Percentiles rank a stretch among this genome's conserved stretches.
These are phyloP conservation scores for Bruguiera gymnorhiza DNA, from an alignment of 345 rosid species.

Conservation along the genomic window DNA sequence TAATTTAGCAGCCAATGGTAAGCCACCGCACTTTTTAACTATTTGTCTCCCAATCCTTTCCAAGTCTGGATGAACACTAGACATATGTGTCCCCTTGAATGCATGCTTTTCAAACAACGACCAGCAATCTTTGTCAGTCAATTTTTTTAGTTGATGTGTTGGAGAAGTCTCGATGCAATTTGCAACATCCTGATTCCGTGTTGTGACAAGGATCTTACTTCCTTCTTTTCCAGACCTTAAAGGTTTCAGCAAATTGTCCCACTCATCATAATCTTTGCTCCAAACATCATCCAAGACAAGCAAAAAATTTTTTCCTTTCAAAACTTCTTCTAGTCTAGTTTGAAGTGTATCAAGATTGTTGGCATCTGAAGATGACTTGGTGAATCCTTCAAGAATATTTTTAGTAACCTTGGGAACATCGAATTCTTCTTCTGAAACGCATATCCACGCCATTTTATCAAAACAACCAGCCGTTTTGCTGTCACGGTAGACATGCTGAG, in stretches of 20 bases:
- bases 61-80: neutral
- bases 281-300: conserved; percentile 13
- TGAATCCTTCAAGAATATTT: neutral
- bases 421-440: neutral
- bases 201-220: neutral
- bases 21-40: neutral
- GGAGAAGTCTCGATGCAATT: neutral
- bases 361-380: neutral
- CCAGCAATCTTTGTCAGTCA: neutral
- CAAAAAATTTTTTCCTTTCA: neutral
- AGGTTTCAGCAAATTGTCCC: neutral
- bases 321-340: neutral
- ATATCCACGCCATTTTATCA: conserved; percentile 1
- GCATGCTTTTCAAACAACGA: neutral
- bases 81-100: neutral
- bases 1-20: conserved; percentile 2
- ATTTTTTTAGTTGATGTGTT: neutral
- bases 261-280: neutral
- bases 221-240: neutral
- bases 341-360: neutral
- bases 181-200: neutral
- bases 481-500: conserved; percentile 1
- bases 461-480: neutral
- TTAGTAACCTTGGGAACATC: neutral
- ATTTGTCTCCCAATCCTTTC: neutral